These are phyloP conservation scores for Stylonectria norvegica DNA, from an alignment of 2,329 filamentous ascomycete genomes.

Conservation along the genomic window DNA sequence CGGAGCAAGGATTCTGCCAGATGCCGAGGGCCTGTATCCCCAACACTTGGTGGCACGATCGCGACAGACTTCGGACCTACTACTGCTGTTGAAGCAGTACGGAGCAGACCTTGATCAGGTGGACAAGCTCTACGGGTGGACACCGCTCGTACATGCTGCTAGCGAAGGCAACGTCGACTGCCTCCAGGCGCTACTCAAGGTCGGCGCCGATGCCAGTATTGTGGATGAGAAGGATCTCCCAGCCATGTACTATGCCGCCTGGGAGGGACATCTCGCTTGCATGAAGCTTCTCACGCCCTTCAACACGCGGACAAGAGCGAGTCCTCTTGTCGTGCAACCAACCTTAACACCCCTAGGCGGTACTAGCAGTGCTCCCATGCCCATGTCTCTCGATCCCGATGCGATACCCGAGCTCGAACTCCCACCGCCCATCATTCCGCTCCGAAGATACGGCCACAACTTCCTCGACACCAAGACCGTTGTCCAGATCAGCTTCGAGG, in stretches of 20 bases:
- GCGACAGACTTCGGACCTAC: slow-evolving; percentile 73
- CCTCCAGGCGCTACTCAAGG: slow-evolving; percentile 74
- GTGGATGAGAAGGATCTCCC: slow-evolving; percentile 89
- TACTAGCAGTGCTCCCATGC: slow-evolving; percentile 50
- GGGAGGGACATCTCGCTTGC: slow-evolving; percentile 94
- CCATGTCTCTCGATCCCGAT: slow-evolving; percentile 73
- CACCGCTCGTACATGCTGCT: slow-evolving; percentile 90
- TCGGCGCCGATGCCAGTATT: slow-evolving; percentile 73
- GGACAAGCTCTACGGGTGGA: slow-evolving; percentile 97
- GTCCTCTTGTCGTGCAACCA: slow-evolving; percentile 43
- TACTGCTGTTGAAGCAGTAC: slow-evolving; percentile 77
- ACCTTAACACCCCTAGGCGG: slow-evolving; percentile 42
- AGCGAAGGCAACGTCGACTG: slow-evolving; percentile 94
- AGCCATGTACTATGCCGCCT: slow-evolving; percentile 97
- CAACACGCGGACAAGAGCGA: slow-evolving; percentile 43
- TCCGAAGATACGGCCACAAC: slow-evolving; percentile 94
- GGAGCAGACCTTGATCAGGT: slow-evolving; percentile 88
- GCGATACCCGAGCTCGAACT: slow-evolving; percentile 89
- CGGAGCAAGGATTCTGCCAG: slow-evolving; percentile 78
- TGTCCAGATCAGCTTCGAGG: slow-evolving; percentile 86
- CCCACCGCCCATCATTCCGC: slow-evolving; percentile 91
- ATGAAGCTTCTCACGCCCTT: slow-evolving; percentile 78
- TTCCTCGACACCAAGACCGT: slow-evolving; percentile 98
- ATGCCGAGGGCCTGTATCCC: slow-evolving; percentile 95
- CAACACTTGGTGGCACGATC: slow-evolving; percentile 93